Evolutionary conservation across 192 early-diverging fungal species (phyloP), one percentile per base, ranked within the genome.

Genomic region (Mortierella alpina): DNA sequence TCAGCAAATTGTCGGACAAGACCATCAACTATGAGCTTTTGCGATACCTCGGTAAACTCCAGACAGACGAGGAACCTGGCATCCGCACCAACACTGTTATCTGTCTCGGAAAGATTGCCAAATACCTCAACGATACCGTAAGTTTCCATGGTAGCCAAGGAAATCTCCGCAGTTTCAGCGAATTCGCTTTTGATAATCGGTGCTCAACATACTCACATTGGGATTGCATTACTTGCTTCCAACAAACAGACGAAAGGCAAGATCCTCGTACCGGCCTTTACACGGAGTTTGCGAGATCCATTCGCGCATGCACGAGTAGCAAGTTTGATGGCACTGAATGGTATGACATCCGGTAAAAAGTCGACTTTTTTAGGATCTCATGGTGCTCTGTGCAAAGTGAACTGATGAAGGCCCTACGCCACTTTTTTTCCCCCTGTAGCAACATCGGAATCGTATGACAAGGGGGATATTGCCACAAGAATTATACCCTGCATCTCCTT

Each of bases 41-140:
- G 40, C 79, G 91, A 67, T 94, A 95, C 68, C 86, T 98, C 10
- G 96, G 95, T n/a, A 96, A 95, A 51, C 83, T 96, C 40, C 94
- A 97, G 55, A 88, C 87, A 41, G 98, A 99, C 82, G 87, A 91
- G 22, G 97, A 98, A 68, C 95, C 98, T 2, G 96, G 97, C 3
- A 99, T 99, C 72, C 88, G 98, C 40, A 97, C 98, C 9, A 99
- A 99, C 79, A 93, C 97, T 17, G 94, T 96, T 15, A 94, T 99
- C 49, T 98, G 96, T 71, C 78, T 99, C 15, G 96, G 95, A n/a
- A 98, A 98, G 79, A 89, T 98, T 48, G 91, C 91, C 59, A 90
- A 92, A 14, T 72, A 95, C 55, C 81, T 99, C 44, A 94, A 75
- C 66, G 93, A 95, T 17, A 59, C 84, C 17, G 92, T 93, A 85